phyloP scores from a whole-genome alignment of 2,329 filamentous ascomycete species.

The Colletotrichum plurivorum region DNA sequence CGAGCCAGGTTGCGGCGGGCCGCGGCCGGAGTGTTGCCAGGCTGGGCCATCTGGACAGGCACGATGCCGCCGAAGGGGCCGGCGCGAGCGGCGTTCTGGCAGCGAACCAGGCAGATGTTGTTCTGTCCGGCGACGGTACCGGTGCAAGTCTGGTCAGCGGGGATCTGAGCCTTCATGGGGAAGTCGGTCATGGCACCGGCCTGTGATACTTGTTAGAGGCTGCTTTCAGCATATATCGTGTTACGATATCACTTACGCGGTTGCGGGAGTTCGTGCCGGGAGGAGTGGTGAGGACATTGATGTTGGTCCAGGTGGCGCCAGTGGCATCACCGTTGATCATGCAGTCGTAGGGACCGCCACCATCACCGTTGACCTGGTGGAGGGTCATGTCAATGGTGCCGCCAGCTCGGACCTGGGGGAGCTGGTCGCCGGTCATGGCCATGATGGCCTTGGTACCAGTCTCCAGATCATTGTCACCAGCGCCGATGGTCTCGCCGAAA shows the following conservation, averaged over 20 bases:
- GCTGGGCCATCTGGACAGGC: conserved; percentile 42
- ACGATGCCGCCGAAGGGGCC: conserved; percentile 68
- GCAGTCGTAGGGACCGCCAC: conserved; percentile 64
- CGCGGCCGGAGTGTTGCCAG: conserved; percentile 34
- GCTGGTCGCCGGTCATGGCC: conserved; percentile 66
- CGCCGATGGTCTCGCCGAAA: conserved; percentile 71
- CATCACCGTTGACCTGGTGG: conserved; percentile 42
- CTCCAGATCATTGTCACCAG: conserved; percentile 70
- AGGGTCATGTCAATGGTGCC: conserved; percentile 71
- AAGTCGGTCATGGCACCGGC: conserved; percentile 54
- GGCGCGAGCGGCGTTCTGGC: conserved; percentile 68
- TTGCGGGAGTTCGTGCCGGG: conserved; percentile 65
- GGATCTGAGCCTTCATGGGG: conserved; percentile 66
- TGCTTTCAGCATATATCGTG: not conserved
- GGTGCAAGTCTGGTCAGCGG: conserved; percentile 65
- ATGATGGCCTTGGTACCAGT: conserved; percentile 70
- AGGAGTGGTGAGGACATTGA: conserved; percentile 66
- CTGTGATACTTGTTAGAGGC: conserved; percentile 42
- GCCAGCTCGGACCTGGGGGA: conserved; percentile 72
- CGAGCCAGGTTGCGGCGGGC: conserved; percentile 40
- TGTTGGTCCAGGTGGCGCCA: conserved; percentile 62
- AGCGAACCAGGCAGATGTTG: conserved; percentile 71
- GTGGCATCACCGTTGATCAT: conserved; percentile 70
- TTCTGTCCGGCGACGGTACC: conserved; percentile 68
- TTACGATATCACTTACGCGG: conserved; percentile 46